Evolutionary conservation across 805 yeast genomes (phyloP).

Genomic region (Candida manassasensis): DNA sequence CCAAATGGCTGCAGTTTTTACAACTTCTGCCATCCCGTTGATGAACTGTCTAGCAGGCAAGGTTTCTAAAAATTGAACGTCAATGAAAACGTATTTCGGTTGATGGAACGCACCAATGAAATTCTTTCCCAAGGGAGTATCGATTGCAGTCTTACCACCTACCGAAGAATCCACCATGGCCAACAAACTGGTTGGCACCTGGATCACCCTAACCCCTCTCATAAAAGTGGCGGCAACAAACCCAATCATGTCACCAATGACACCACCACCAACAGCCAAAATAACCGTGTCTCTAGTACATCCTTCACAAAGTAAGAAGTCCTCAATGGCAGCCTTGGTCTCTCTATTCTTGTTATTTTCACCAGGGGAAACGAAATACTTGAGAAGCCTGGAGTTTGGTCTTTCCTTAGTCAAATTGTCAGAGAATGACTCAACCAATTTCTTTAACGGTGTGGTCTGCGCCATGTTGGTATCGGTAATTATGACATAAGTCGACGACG

Average conservation of each 20-base stretch:
- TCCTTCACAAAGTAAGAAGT: slow-evolving; percentile 71
- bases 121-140: slow-evolving; percentile 93
- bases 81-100: slow-evolving; percentile 83
- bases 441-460: slow-evolving; percentile 55
- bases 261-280: slow-evolving; percentile 96
- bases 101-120: slow-evolving; percentile 98
- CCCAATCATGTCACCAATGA: slow-evolving; percentile 98
- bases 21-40: slow-evolving; percentile 97
- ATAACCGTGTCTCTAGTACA: slow-evolving; percentile 96
- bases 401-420: slow-evolving; percentile 29
- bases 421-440: slow-evolving; percentile 42
- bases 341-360: slow-evolving; percentile 84
- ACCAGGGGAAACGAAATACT: slow-evolving; percentile 83
- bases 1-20: slow-evolving; percentile 98
- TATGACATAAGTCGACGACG: slow-evolving; percentile 88
- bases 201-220: slow-evolving; percentile 95
- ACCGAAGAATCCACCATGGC: slow-evolving; percentile 98
- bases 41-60: slow-evolving; percentile 91
- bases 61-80: slow-evolving; percentile 79
- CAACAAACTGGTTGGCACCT: slow-evolving; percentile 87
- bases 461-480: slow-evolving; percentile 82
- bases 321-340: slow-evolving; percentile 92
- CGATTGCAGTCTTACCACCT: slow-evolving; percentile 98
- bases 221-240: slow-evolving; percentile 98
- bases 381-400: slow-evolving; percentile 61